A percentile compares a stretch with the other conserved stretches of the same genome.
These are phyloP conservation scores for Ogataea hybrid DNA, from an alignment of 1,139 yeast species.

Conservation along the genomic window DNA sequence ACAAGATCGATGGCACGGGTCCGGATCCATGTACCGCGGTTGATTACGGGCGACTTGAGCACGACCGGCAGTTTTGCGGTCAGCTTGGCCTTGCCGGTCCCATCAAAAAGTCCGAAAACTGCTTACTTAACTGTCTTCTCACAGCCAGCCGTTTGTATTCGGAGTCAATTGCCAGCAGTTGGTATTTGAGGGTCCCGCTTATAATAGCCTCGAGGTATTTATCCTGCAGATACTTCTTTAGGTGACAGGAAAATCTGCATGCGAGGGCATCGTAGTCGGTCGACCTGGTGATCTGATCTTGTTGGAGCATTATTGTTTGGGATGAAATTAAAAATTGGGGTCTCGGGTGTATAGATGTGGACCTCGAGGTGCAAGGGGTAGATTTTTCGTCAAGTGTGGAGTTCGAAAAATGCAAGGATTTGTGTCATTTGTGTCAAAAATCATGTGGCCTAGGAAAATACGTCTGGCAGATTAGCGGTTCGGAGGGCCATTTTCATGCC, in stretches of 20 bases:
- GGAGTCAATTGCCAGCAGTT: conserved; percentile 25
- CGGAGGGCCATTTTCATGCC: not conserved
- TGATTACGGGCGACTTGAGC: conserved; percentile 72
- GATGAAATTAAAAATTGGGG: not conserved
- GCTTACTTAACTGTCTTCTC: conserved; percentile 40
- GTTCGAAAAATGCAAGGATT: not conserved
- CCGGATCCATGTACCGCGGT: conserved; percentile 78
- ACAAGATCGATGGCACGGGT: conserved; percentile 59
- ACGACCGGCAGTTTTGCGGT: conserved; percentile 7
- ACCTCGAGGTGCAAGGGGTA: not conserved
- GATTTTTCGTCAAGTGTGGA: not conserved
- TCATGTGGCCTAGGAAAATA: not conserved
- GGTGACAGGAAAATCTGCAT: conserved; percentile 45
- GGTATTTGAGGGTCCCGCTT: conserved; percentile 34
- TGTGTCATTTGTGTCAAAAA: not conserved
- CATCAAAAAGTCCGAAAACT: conserved; percentile 33
- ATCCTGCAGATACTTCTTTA: conserved; percentile 46
- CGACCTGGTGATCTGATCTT: conserved; percentile 54
- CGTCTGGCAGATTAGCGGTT: not conserved
- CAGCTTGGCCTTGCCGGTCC: not conserved
- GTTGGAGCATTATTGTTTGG: not conserved
- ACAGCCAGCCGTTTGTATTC: conserved; percentile 31
- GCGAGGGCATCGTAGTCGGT: conserved; percentile 88
- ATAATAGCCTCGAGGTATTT: conserved; percentile 44
- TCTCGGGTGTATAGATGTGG: not conserved